Conservation (phyloP, 2,329 filamentous ascomycete species). For the Periconia sp. region DNA sequence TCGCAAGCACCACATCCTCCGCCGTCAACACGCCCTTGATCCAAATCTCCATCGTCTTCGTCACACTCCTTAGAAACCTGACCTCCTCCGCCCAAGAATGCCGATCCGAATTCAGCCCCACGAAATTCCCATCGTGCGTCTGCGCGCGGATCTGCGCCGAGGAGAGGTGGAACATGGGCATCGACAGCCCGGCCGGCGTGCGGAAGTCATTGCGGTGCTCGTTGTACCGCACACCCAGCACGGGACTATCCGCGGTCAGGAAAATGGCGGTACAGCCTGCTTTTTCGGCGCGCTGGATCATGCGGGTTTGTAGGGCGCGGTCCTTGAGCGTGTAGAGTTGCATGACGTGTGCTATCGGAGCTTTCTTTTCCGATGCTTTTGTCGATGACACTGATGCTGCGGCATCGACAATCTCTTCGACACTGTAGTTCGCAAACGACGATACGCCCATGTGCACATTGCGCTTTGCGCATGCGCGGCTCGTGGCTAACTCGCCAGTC, state of each 20-base stretch:
- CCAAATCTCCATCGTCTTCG: conserved; percentile 38
- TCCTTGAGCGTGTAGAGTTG: conserved; percentile 44
- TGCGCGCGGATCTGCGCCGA: not conserved
- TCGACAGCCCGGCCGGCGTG: conserved; percentile 22
- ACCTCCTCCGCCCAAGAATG: not conserved
- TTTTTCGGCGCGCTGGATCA: conserved; percentile 27
- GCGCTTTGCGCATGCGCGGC: conserved; percentile 59
- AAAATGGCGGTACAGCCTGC: conserved; percentile 28
- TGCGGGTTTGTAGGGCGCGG: conserved; percentile 15
- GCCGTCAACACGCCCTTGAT: conserved; percentile 47
- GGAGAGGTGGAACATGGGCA: conserved; percentile 20
- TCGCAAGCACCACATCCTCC: conserved; percentile 47
- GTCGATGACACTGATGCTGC: conserved; percentile 33
- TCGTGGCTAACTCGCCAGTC: conserved; percentile 63
- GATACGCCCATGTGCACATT: conserved; percentile 65
- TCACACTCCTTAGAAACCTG: conserved; percentile 17
- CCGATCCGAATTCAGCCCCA: not conserved
- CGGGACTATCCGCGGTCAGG: conserved; percentile 27
- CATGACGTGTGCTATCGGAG: conserved; percentile 7
- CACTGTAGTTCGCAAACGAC: conserved; percentile 61
- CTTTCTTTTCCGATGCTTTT: not conserved
- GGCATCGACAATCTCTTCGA: conserved; percentile 58
- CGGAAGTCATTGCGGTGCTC: conserved; percentile 32
- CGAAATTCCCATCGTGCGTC: conserved; percentile 3
- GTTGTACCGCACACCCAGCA: conserved; percentile 22